A percentile compares a stretch with the other conserved stretches of the same genome.
These are phyloP conservation scores for Ceratobasidium sp. DNA, from an alignment of 1,284 basidiomycete species.

Conservation along the genomic window DNA sequence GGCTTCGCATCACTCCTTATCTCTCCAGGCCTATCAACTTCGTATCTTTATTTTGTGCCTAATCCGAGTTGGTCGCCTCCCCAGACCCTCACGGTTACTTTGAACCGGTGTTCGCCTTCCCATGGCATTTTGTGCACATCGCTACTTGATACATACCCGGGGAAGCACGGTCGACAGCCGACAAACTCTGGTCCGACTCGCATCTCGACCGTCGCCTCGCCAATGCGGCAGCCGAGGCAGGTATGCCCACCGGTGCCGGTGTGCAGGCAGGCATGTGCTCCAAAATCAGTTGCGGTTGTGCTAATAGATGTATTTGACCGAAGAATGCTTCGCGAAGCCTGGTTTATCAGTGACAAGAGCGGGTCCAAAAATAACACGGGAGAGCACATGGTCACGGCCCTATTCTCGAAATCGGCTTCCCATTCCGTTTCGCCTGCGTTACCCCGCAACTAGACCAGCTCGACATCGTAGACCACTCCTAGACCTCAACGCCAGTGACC, in stretches of 20 bases:
- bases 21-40: no score
- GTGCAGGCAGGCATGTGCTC: background rate
- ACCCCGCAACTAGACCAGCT: background rate
- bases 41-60: background rate
- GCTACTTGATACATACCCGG: background rate
- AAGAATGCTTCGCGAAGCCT: background rate
- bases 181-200: background rate
- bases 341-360: background rate
- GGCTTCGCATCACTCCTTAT: no score
- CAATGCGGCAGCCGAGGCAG: background rate
- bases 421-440: background rate
- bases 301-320: background rate
- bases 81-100: background rate
- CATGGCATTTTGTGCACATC: background rate
- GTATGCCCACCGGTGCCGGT: background rate
- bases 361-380: constrained; percentile 8
- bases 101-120: background rate
- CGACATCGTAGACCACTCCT: no score
- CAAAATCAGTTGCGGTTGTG: background rate
- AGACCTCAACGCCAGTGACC: background rate
- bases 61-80: background rate
- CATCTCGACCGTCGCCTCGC: no score
- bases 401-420: constrained; percentile 11
- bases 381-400: constrained; percentile 9
- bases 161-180: background rate